Evolutionary conservation across 352 stramenopile species (phyloP), one percentile per base, ranked within the genome.

Genomic region (Phytophthora quininea): DNA sequence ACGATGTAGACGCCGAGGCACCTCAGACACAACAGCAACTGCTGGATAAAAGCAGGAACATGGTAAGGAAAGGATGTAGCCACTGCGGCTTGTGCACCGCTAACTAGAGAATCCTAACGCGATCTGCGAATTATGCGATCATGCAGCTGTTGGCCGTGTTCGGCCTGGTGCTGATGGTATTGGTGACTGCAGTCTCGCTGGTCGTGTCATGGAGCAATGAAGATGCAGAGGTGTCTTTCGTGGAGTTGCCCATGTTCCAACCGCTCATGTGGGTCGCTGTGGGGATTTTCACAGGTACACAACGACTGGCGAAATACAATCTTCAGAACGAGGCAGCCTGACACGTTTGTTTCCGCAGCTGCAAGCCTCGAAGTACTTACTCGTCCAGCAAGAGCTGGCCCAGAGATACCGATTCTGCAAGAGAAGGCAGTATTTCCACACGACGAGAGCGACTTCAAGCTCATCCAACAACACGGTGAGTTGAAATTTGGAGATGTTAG

Each of bases 251-350:
- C 12, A 89, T 95, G 82, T 95, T 92, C 56, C 72, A 84, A 51
- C 87, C 87, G 19, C 74, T 95, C 11, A 83, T 93, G 76, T 93
- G 86, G 85, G 80, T 95, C 57, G 83, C 85, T 6, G 66, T 93
- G 15, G 87, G 87, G 37, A 88, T 95, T 61, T 86, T 95, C 54
- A 87, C 83, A 48, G 84, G 84, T 92, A 46, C 30, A 38, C 1
- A 38, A 31, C 19, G 14, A 45, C 12, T 24, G 35, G 42, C 35
- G 35, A 11, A 40, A 40, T 37, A 10, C 12, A 24, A 11, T 6
- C 3, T 32, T 14, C 10, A 14, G 38, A 52, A 24, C 7, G 24
- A 29, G 12, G 30, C 19, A 58, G 10, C 19, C 51, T 74, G 6
- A 71, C 29, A n/a, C 11, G 12, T 49, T 51, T 66, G 62, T 33